Evolutionary conservation across 2,329 filamentous ascomycete genomes (phyloP).

Genomic region (Diplodia scrobiculata): DNA sequence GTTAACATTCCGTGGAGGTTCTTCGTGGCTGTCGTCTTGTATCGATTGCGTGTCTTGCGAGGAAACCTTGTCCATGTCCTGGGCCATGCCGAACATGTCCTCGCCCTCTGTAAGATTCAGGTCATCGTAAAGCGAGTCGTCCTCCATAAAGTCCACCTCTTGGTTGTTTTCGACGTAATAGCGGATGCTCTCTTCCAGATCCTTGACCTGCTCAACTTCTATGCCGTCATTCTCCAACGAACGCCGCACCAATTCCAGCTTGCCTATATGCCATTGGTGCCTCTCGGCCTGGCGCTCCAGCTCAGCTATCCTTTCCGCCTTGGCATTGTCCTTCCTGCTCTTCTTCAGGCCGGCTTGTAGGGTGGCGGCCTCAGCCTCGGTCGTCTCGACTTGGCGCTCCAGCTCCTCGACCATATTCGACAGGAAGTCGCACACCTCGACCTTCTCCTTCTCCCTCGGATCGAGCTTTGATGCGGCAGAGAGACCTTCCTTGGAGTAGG

Average conservation of each 20-base stretch:
- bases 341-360: slow-evolving; percentile 92
- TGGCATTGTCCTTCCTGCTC: slow-evolving; percentile 81
- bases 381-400: slow-evolving; percentile 86
- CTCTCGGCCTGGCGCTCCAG: slow-evolving; percentile 82
- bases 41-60: slow-evolving; percentile 93
- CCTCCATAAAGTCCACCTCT: slow-evolving; percentile 87
- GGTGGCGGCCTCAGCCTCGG: slow-evolving; percentile 85
- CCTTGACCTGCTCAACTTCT: slow-evolving; percentile 81
- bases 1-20: slow-evolving; percentile 53
- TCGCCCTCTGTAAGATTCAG: slow-evolving; percentile 91
- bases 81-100: slow-evolving; percentile 76
- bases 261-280: slow-evolving; percentile 95
- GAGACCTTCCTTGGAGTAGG: slow-evolving; percentile 96
- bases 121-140: slow-evolving; percentile 94
- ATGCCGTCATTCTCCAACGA: slow-evolving; percentile 90
- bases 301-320: slow-evolving; percentile 83
- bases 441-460: slow-evolving; percentile 95
- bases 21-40: slow-evolving; percentile 77
- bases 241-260: slow-evolving; percentile 85
- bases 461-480: slow-evolving; percentile 90
- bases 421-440: slow-evolving; percentile 84
- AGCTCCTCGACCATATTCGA: slow-evolving; percentile 86
- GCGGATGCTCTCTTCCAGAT: slow-evolving; percentile 86
- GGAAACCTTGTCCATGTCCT: slow-evolving; percentile 83
- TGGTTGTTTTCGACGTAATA: slow-evolving; percentile 93